Evolutionary conservation across 2,329 filamentous ascomycete genomes (phyloP).

Genomic region (Arthrobotrys iridis): DNA sequence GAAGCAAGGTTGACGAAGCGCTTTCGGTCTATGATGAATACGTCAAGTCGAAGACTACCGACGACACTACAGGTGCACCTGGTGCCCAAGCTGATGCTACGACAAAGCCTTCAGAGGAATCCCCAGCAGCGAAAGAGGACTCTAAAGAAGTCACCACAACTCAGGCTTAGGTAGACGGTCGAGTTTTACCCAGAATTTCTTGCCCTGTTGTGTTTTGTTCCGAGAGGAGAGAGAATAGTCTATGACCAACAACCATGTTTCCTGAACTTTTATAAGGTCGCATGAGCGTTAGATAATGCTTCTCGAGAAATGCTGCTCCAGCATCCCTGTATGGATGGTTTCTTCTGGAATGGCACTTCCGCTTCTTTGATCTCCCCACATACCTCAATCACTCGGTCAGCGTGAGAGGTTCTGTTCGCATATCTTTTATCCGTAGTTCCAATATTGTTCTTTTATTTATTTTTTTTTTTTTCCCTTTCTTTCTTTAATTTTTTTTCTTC

Average conservation of each 20-base stretch:
- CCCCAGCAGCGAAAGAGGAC: conserved; percentile 27
- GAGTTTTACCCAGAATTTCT: neutral
- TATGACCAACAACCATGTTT: neutral
- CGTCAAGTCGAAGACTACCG: conserved; percentile 79
- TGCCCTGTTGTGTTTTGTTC: neutral
- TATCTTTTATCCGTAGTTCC: no score
- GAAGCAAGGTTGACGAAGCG: conserved; percentile 96
- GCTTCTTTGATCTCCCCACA: neutral
- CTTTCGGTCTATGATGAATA: conserved; percentile 98
- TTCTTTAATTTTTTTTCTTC: conserved; percentile 21
- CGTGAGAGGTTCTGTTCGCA: neutral
- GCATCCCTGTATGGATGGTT: neutral
- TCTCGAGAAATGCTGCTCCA: neutral
- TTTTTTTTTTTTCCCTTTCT: conserved; percentile 3
- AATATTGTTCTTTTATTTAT: neutral
- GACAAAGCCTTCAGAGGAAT: conserved; percentile 12
- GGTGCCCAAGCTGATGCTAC: neutral
- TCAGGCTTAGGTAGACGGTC: conserved; percentile 2
- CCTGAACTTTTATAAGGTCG: neutral
- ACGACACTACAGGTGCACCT: conserved; percentile 56
- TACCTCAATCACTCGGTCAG: neutral
- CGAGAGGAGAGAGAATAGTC: neutral
- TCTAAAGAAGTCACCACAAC: conserved; percentile 17
- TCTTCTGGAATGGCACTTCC: neutral
- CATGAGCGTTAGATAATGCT: neutral